phyloP scores from a whole-genome alignment of 108 stramenopile species.

The Skeletonema grethae region DNA sequence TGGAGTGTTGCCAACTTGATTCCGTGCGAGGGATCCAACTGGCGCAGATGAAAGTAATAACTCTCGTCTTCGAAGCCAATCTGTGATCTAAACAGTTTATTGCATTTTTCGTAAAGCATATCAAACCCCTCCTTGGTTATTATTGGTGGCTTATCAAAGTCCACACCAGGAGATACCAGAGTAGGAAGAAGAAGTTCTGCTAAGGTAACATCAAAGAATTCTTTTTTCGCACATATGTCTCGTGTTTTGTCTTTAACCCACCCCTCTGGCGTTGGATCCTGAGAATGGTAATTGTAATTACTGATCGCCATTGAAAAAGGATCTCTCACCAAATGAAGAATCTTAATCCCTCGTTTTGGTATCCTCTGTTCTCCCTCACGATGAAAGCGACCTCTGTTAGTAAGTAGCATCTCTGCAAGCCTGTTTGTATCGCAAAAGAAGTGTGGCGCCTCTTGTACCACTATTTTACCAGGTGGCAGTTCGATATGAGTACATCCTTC shows the following conservation, averaged over 20 bases:
- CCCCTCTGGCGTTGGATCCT: slow-evolving; percentile 30
- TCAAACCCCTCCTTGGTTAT: slow-evolving; percentile 19
- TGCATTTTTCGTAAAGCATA: slow-evolving; percentile 7
- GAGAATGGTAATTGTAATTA: slow-evolving; percentile 39
- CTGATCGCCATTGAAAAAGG: slow-evolving; percentile 29
- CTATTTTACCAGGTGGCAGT: slow-evolving; percentile 9
- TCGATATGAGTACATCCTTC: slow-evolving; percentile 12
- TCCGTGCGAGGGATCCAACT: slow-evolving; percentile 14
- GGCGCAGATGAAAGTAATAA: slow-evolving; percentile 15
- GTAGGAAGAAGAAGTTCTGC: slow-evolving; percentile 13
- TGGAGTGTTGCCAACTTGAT: slow-evolving; percentile 31
- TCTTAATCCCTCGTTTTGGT: slow-evolving; percentile 9
- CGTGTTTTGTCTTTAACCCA: slow-evolving; percentile 19
- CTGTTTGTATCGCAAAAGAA: slow-evolving; percentile 30
- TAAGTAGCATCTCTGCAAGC: slow-evolving; percentile 22
- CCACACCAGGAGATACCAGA: neutral
- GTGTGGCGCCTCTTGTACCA: slow-evolving; percentile 29
- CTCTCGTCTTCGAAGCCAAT: slow-evolving; percentile 4
- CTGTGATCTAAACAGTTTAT: slow-evolving; percentile 3
- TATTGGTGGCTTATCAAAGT: slow-evolving; percentile 7
- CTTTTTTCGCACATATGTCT: slow-evolving; percentile 16
- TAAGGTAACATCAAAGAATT: slow-evolving; percentile 12
- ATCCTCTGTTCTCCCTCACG: slow-evolving; percentile 4
- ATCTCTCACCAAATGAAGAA: slow-evolving; percentile 29
- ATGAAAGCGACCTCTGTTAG: neutral